phyloP scores from a whole-genome alignment of 2,329 filamentous ascomycete genomes.

The Penicillium olsonii region DNA sequence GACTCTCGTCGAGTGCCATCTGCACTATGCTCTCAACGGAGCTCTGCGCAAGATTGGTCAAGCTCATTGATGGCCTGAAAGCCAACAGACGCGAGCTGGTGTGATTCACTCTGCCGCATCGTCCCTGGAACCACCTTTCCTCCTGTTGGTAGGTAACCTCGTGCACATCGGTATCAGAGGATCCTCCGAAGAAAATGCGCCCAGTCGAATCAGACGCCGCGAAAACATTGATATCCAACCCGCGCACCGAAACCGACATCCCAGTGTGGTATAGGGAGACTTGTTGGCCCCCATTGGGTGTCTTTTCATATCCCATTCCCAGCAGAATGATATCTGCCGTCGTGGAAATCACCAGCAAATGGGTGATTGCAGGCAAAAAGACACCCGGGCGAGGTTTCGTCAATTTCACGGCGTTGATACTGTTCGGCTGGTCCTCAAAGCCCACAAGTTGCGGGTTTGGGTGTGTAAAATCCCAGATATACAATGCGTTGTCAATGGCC shows the following conservation, averaged over 20 bases:
- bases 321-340: conserved; percentile 80
- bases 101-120: conserved; percentile 86
- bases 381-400: conserved; percentile 83
- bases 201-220: conserved; percentile 75
- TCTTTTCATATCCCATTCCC: conserved; percentile 71
- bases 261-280: conserved; percentile 85
- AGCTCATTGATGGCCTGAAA: conserved; percentile 45
- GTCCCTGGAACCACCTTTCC: conserved; percentile 92
- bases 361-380: conserved; percentile 81
- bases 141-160: conserved; percentile 97
- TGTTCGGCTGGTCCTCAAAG: conserved; percentile 84
- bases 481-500: conserved; percentile 90
- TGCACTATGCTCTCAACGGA: conserved; percentile 68
- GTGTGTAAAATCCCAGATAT: conserved; percentile 96
- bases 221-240: conserved; percentile 75
- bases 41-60: conserved; percentile 38
- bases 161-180: conserved; percentile 80
- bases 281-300: conserved; percentile 66
- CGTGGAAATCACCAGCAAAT: conserved; percentile 87
- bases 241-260: conserved; percentile 76
- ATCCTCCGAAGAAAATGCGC: conserved; percentile 89
- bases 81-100: conserved; percentile 72
- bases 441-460: conserved; percentile 89
- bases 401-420: conserved; percentile 87
- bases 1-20: conserved; percentile 84